Conservation (phyloP, 164 flowering plant genomes). For the Aristolochia fimbriata region DNA sequence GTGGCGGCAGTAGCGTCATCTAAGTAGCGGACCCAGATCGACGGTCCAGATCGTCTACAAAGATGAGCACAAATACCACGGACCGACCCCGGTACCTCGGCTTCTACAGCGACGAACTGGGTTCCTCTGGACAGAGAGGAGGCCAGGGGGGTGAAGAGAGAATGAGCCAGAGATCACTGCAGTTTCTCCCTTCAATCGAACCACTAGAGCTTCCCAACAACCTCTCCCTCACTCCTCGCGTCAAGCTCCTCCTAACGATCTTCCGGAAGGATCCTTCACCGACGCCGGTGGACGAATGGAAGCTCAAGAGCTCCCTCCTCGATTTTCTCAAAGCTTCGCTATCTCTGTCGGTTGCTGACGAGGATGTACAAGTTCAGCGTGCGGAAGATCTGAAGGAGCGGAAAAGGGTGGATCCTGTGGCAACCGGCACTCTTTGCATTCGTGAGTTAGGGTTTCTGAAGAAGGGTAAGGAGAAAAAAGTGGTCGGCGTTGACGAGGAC, state of each 20-base stretch:
- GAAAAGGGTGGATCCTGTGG: constrained; percentile 80
- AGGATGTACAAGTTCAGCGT: constrained; percentile 40
- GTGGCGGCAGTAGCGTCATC: too few relatives aligned
- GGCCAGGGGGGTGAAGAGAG: too few relatives aligned
- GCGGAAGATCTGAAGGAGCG: constrained; percentile 67
- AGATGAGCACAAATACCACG: too few relatives aligned
- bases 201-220: constrained; percentile 51
- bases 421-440: constrained; percentile 46
- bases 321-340: constrained; percentile 49
- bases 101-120: too few relatives aligned
- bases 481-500: constrained; percentile 9
- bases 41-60: too few relatives aligned
- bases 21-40: too few relatives aligned
- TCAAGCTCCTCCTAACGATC: constrained; percentile 55
- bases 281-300: constrained; percentile 75
- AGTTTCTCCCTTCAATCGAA: constrained; percentile 43
- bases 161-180: constrained; percentile 4
- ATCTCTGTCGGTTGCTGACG: constrained; percentile 44
- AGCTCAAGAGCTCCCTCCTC: constrained; percentile 54
- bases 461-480: constrained; percentile 6
- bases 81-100: too few relatives aligned
- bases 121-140: too few relatives aligned
- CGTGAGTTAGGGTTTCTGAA: constrained; percentile 60
- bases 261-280: constrained; percentile 50
- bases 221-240: constrained; percentile 57